A percentile compares a stretch with the other conserved stretches of the same genome.
phyloP scores from a whole-genome alignment of 2,329 filamentous ascomycete genomes.

The Nannizziopsis barbatae region DNA sequence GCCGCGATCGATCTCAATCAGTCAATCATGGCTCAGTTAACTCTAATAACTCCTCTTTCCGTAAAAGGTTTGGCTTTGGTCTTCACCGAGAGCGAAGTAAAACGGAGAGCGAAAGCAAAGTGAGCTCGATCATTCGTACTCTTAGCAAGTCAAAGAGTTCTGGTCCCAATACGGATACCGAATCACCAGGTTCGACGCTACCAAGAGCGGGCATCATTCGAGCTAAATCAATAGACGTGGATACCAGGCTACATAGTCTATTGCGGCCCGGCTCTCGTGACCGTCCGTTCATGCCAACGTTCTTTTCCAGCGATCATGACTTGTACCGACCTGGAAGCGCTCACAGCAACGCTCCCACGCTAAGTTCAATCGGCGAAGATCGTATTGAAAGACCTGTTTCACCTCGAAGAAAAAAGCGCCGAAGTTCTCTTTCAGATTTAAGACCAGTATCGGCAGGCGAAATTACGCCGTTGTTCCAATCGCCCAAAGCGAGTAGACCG shows the following conservation, averaged over 20 bases:
- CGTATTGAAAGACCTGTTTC: slow-evolving; percentile 35
- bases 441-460: slow-evolving; percentile 55
- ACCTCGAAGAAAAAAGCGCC: slow-evolving; percentile 60
- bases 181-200: slow-evolving; percentile 47
- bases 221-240: slow-evolving; percentile 68
- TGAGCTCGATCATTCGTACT: slow-evolving; percentile 72
- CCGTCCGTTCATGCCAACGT: slow-evolving; percentile 38
- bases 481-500: slow-evolving; percentile 28
- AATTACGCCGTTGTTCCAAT: slow-evolving; percentile 28
- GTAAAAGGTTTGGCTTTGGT: slow-evolving; percentile 73
- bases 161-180: slow-evolving; percentile 39
- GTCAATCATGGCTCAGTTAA: slow-evolving; percentile 62
- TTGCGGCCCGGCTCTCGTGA: slow-evolving; percentile 47
- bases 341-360: slow-evolving; percentile 37
- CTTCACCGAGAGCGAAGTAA: slow-evolving; percentile 71
- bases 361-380: slow-evolving; percentile 45
- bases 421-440: slow-evolving; percentile 84
- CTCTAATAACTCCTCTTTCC: slow-evolving; percentile 76
- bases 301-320: slow-evolving; percentile 40
- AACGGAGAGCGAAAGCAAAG: slow-evolving; percentile 54
- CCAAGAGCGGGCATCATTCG: slow-evolving; percentile 57
- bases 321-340: slow-evolving; percentile 35
- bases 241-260: slow-evolving; percentile 37
- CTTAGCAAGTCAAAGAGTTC: slow-evolving; percentile 66
- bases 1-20: slow-evolving; percentile 48